Percentiles rank a stretch among this genome's conserved stretches.
Conservation (phyloP, 306 rosid species). For the Bauhinia variegata region DNA sequence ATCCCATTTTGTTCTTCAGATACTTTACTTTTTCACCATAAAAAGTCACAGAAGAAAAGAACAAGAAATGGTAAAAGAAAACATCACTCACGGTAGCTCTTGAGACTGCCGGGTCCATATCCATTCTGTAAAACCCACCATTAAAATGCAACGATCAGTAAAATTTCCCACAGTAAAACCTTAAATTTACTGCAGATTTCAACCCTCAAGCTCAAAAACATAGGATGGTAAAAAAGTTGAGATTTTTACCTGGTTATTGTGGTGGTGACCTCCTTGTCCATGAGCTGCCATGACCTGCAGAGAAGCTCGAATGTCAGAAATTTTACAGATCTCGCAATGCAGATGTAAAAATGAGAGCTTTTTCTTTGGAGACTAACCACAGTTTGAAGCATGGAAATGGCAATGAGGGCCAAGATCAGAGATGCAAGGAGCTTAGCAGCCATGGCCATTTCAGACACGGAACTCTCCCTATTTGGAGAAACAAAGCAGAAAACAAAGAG, state of each 20-base stretch:
- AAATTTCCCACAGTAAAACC: too few species aligned
- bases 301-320: constrained; percentile 6
- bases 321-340: constrained; percentile 8
- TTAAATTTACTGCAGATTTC: too few species aligned
- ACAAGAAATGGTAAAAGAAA: constrained; percentile 5
- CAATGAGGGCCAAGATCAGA: constrained; percentile 63
- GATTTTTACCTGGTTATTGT: constrained; percentile 46
- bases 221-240: background rate
- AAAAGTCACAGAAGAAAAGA: background rate
- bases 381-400: constrained; percentile 70
- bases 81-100: constrained; percentile 66
- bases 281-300: constrained; percentile 69
- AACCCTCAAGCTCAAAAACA: too few species aligned
- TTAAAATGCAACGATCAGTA: background rate
- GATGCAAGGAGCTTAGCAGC: constrained; percentile 50
- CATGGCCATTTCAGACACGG: constrained; percentile 53
- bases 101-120: constrained; percentile 77
- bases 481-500: background rate
- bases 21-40: background rate
- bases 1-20: background rate
- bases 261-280: constrained; percentile 64
- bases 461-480: constrained; percentile 12
- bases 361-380: constrained; percentile 43
- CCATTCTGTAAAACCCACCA: constrained; percentile 50
- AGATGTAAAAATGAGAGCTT: background rate